Base-by-base conservation (phyloP, 139 green algal genomes). In the Chlamydomonas applanata region DNA sequence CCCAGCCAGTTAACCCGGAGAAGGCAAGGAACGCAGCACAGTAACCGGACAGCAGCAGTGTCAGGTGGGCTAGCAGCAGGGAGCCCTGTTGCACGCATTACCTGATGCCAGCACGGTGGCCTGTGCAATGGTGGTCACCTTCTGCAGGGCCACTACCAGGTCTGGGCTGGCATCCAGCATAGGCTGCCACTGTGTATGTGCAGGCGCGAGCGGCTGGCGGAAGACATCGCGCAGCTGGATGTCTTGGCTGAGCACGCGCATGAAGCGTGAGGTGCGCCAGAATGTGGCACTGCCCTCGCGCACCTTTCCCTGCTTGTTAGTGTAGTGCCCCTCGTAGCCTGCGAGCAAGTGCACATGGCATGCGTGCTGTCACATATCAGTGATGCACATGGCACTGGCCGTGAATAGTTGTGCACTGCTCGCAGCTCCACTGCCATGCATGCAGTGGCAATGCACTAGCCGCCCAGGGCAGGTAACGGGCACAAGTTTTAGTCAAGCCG, bases 71-170 rank as follows among this genome's bases (percentile, higher is more conserved):
- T 49, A 11, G 7, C 40, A 49, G 40, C 40, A 19, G 40, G 7
- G 11, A 19, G 40, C 40, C 40, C 7, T 49, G 40, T 49, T 49
- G 40, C 7, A 7, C 7, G 40, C 40, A 49, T 49, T 49, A 57
- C 30, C 52, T 16, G 78, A 72, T 73, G 69, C 59, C 73, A 94
- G 81, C 27, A 95, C 53, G 4, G 72, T 80, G 34, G 92, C 76
- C 82, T 96, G 93, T 9, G 85, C 90, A 0, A 97, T 86, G 29
- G 91, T 97, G 69, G 82, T 90, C 7, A 96, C 83, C 57, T 91
- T 87, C 73, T 93, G 82, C 63, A 97, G 85, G 1, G 89, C 89
- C n/a, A 80, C 25, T 11, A 35, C 73, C 63, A 97, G 87, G 14
- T 83, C 62, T 0, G 81, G 83, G 2, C 84, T 93, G 30, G 81